These are phyloP conservation scores for Cryptococcus maquisensis DNA, from an alignment of 1,284 basidiomycete species.

Conservation along the genomic window DNA sequence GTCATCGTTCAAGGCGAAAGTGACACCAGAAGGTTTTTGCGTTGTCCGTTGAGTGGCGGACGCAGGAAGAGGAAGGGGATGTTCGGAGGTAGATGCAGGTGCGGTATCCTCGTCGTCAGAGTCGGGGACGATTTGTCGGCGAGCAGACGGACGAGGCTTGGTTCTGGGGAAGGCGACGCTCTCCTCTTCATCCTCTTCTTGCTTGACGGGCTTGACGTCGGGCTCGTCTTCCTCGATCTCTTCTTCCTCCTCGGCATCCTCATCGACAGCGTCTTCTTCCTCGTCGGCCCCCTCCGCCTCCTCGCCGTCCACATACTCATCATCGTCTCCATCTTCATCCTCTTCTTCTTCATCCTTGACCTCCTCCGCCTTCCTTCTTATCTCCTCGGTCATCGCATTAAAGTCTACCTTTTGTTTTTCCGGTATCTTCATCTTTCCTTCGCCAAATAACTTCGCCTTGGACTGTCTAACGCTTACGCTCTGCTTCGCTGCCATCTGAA, in stretches of 20 bases:
- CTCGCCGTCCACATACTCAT: slow-evolving; percentile 10
- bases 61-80: slow-evolving; percentile 1
- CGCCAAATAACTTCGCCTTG: slow-evolving; percentile 31
- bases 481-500: slow-evolving; percentile 17
- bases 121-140: slow-evolving; percentile 12
- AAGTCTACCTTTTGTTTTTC: slow-evolving; percentile 20
- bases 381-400: slow-evolving; percentile 1
- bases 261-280: slow-evolving; percentile 12
- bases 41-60: background rate
- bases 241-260: slow-evolving; percentile 7
- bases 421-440: slow-evolving; percentile 17
- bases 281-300: slow-evolving; percentile 17
- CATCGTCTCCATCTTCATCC: slow-evolving; percentile 26
- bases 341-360: slow-evolving; percentile 19
- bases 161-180: slow-evolving; percentile 9
- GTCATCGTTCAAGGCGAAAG: background rate
- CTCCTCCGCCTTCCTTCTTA: slow-evolving; percentile 12
- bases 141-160: slow-evolving; percentile 10
- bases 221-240: slow-evolving; percentile 3
- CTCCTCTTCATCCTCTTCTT: slow-evolving; percentile 6
- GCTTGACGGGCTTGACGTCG: slow-evolving; percentile 7
- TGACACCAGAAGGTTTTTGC: background rate
- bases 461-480: slow-evolving; percentile 3
- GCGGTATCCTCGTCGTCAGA: slow-evolving; percentile 28
- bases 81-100: background rate